Conservation (phyloP, 73 alveolate genomes). For the Strombidium stylifer region DNA sequence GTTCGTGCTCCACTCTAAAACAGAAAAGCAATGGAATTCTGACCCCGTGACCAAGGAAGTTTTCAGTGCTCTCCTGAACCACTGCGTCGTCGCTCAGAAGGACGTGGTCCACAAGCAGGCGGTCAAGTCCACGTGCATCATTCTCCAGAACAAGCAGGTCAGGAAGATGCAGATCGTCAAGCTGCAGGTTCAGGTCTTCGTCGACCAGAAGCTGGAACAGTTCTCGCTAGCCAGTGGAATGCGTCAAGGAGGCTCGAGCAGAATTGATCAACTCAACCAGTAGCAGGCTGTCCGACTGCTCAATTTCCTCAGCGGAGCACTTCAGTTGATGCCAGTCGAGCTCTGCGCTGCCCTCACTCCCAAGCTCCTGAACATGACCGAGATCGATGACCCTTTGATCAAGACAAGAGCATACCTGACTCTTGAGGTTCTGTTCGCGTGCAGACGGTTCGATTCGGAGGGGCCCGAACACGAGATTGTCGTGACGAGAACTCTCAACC, state of each 20-base stretch:
- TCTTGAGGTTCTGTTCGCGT: conserved; percentile 50
- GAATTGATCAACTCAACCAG: background rate
- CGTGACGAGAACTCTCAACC: conserved; percentile 4
- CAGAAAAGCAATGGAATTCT: conserved; percentile 36
- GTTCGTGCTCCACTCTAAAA: conserved; percentile 49
- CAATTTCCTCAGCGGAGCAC: conserved; percentile 30
- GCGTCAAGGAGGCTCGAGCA: background rate
- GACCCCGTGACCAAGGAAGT: conserved; percentile 37
- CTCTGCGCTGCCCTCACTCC: conserved; percentile 14
- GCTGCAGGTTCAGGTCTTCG: conserved; percentile 7
- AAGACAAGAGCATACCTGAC: conserved; percentile 41
- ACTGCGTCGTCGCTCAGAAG: conserved; percentile 15
- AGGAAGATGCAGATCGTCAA: conserved; percentile 19
- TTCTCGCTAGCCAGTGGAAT: conserved; percentile 5
- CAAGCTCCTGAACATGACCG: conserved; percentile 6
- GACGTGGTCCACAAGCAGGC: conserved; percentile 38
- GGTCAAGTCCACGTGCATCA: conserved; percentile 15
- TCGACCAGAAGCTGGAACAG: conserved; percentile 2
- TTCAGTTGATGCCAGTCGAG: conserved; percentile 35
- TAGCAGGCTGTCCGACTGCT: too few relatives aligned
- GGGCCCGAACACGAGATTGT: background rate
- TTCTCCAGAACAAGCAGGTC: conserved; percentile 30
- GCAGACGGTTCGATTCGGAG: conserved; percentile 4
- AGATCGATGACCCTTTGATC: conserved; percentile 28
- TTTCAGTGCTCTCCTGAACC: conserved; percentile 2